Conservation (phyloP, 2,329 filamentous ascomycete species). For the Didymella keratinophila region DNA sequence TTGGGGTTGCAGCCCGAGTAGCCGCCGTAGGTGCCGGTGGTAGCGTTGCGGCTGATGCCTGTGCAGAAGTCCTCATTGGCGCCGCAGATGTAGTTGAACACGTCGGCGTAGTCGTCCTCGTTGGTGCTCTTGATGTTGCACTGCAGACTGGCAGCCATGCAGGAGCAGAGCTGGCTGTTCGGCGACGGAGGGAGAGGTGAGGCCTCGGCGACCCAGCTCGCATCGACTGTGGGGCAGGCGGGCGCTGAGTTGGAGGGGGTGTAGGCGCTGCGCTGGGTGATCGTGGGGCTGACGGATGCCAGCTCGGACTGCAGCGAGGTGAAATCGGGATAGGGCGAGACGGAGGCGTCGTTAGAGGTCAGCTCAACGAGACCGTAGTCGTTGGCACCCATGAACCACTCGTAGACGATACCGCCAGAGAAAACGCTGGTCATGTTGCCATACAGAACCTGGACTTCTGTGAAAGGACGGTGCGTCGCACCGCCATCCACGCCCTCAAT, state of each 20-base stretch:
- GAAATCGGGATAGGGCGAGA: conserved; percentile 75
- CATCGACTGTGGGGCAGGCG: conserved; percentile 72
- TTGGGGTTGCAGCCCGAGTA: conserved; percentile 76
- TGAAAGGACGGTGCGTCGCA: conserved; percentile 74
- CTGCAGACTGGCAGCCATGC: conserved; percentile 77
- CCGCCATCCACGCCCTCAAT: conserved; percentile 60
- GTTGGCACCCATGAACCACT: conserved; percentile 93
- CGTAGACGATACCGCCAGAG: conserved; percentile 97
- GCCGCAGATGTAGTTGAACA: conserved; percentile 80
- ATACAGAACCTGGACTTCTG: conserved; percentile 84
- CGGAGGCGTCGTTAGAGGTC: conserved; percentile 63
- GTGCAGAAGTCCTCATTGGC: conserved; percentile 63
- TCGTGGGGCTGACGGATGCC: conserved; percentile 69
- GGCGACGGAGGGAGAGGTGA: conserved; percentile 81
- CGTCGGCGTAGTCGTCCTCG: conserved; percentile 65
- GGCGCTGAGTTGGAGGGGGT: conserved; percentile 71
- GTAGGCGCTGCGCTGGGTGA: conserved; percentile 72
- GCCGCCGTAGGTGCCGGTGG: conserved; percentile 74
- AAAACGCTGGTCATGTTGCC: conserved; percentile 86
- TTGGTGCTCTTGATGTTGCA: conserved; percentile 74
- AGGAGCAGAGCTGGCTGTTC: conserved; percentile 79
- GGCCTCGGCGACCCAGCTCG: conserved; percentile 72
- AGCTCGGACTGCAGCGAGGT: conserved; percentile 74
- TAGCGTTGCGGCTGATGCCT: conserved; percentile 73
- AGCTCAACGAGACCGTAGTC: conserved; percentile 82